Base-by-base conservation (phyloP, 257 asterid genomes). In the Coffea canephora region DNA sequence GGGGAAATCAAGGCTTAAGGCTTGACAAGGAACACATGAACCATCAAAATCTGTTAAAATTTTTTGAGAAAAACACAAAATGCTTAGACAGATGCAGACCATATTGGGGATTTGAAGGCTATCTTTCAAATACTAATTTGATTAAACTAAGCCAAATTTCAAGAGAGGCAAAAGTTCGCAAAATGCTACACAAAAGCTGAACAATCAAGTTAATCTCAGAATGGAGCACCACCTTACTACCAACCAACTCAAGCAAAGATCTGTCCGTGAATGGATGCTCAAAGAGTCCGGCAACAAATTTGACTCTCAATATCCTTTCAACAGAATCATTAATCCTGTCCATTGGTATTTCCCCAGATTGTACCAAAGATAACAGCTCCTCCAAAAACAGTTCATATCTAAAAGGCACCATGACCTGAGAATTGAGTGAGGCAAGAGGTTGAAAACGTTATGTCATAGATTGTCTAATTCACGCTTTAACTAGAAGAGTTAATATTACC, bases 371-470 rank as follows among this genome's bases (percentile, higher is more conserved):
- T 74, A 87, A 77, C 82, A 95, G 82, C 82, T 92, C 97, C 12
- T 92, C 93, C 90, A 93, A 81, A 83, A 92, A 93, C 82, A 95
- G 79, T 82, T 95, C 96, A 81, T 83, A 93, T 86, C 97, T 87
- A 77, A 91, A 92, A 79, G 99, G 99, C 76, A 95, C 97, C 99
- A 95, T 95, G 67, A 95, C 99, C 99, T 95, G 91, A 84, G 87
- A 84, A 86, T 67, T 75, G 76, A 71, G 79, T 23, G 76, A 75
- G 45, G 54, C 71, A 73, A 73, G 72, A 75, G 69, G 49, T 75
- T 55, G 68, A 81, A 57, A 48, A 69, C 81, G 31, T 43, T 18
- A 45, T 27, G 55, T 21, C 11, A 74, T 11, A 36, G 13, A 75
- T 61, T 48, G 48, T 59, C 25, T 31, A 31, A 66, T 10, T 41